These are phyloP conservation scores for Fusarium chuoi DNA, from an alignment of 2,329 filamentous ascomycete species.

Conservation along the genomic window DNA sequence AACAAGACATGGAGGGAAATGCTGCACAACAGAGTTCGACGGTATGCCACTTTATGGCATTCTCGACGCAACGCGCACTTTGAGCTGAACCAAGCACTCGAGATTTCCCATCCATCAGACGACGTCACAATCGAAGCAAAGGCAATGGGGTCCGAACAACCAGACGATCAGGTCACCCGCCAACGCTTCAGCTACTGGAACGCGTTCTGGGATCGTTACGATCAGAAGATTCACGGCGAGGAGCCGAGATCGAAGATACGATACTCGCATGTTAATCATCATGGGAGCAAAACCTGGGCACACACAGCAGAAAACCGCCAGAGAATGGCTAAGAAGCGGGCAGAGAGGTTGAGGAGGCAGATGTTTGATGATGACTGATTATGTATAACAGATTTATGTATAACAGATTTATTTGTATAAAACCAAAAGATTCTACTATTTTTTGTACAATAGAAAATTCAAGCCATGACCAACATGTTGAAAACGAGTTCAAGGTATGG, in stretches of 20 bases:
- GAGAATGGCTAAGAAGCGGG: background rate
- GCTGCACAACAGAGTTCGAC: constrained; percentile 34
- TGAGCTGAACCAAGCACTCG: background rate
- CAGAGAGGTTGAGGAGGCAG: background rate
- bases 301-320: background rate
- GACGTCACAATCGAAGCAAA: constrained; percentile 8
- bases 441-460: constrained; percentile 22
- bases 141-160: constrained; percentile 1
- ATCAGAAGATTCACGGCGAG: constrained; percentile 29
- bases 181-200: constrained; percentile 40
- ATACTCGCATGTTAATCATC: background rate
- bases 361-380: constrained; percentile 21
- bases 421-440: constrained; percentile 2
- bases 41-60: constrained; percentile 37
- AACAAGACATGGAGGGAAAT: constrained; percentile 30
- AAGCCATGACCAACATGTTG: background rate
- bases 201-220: constrained; percentile 42
- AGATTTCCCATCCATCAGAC: background rate
- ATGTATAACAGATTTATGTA: constrained; percentile 18
- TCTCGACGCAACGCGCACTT: constrained; percentile 24
- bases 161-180: constrained; percentile 25
- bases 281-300: background rate
- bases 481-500: background rate
- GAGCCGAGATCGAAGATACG: background rate
- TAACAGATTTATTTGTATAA: constrained; percentile 21